Evolutionary conservation across 2,329 filamentous ascomycete genomes (phyloP), one percentile per base, ranked within the genome.

Genomic region (Fusarium nygamai): DNA sequence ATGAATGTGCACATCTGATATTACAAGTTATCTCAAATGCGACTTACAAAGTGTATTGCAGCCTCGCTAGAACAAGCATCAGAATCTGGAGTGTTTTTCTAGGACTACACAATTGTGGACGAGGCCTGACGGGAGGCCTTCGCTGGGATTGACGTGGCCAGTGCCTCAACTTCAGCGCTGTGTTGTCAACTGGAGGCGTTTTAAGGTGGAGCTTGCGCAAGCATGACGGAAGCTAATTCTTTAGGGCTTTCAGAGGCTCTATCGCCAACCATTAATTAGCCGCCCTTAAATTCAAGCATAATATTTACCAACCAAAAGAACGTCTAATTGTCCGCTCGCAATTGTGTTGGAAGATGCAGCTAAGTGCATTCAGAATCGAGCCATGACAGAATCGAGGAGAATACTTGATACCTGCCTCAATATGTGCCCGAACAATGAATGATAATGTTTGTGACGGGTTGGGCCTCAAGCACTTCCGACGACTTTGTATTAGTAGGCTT

Each of bases 181-280:
- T 5, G 48, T 16, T 51, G 48, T 24, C 31, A 51, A 14, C 12
- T 51, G 47, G 0, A 14, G 22, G 29, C n/a, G n/a, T n/a, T n/a
- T n/a, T n/a, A n/a, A n/a, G n/a, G n/a, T n/a, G n/a, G n/a, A n/a
- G n/a, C n/a, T n/a, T n/a, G n/a, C n/a, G n/a, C n/a, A n/a, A n/a
- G n/a, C n/a, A n/a, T n/a, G n/a, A 7, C 22, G 1, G 0, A 5
- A 0, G 8, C 31, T 34, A 51, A 7, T 14, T 34, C 4, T n/a
- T n/a, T n/a, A n/a, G n/a, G n/a, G n/a, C n/a, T n/a, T n/a, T n/a
- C n/a, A n/a, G n/a, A n/a, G n/a, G n/a, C n/a, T n/a, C n/a, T n/a
- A n/a, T n/a, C 31, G 6, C 48, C 48, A 51, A 34, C 24, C 48
- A 51, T 2, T 34, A 14, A 2, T 0, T 10, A 11, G 4, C n/a